Evolutionary conservation across 2,329 filamentous ascomycete species (phyloP).

Genomic region (Cyphellophora attinorum): DNA sequence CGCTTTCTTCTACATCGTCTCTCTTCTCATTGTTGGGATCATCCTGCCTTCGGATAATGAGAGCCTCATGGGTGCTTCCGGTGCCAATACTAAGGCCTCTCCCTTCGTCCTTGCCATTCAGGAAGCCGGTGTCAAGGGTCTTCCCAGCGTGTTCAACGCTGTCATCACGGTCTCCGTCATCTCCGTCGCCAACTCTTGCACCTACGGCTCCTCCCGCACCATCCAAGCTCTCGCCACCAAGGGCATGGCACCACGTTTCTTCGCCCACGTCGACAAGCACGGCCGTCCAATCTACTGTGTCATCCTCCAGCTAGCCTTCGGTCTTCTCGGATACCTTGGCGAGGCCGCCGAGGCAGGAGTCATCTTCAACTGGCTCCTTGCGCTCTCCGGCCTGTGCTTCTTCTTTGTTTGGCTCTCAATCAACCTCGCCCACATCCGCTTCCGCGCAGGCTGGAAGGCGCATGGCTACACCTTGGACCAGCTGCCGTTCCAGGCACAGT

Average conservation of each 20-base stretch:
- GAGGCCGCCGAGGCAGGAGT: constrained; percentile 36
- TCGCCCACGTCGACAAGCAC: constrained; percentile 72
- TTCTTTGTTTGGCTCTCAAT: constrained; percentile 59
- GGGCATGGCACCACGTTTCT: constrained; percentile 64
- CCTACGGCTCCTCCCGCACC: constrained; percentile 85
- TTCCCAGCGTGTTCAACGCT: constrained; percentile 84
- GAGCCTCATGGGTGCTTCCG: constrained; percentile 51
- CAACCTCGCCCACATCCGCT: constrained; percentile 64
- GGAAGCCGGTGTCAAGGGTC: constrained; percentile 67
- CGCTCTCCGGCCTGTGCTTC: constrained; percentile 62
- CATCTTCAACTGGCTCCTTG: constrained; percentile 71
- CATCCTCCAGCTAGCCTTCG: constrained; percentile 53
- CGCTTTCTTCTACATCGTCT: constrained; percentile 77
- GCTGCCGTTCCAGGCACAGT: constrained; percentile 70
- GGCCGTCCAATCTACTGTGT: constrained; percentile 73
- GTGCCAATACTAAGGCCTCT: constrained; percentile 62
- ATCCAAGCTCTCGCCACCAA: constrained; percentile 83
- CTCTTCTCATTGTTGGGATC: constrained; percentile 70
- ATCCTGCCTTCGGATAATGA: constrained; percentile 59
- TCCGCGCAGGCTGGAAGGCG: constrained; percentile 68
- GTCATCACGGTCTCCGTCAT: constrained; percentile 86
- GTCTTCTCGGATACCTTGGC: constrained; percentile 68
- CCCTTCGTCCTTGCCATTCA: constrained; percentile 91
- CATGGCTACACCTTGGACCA: constrained; percentile 62
- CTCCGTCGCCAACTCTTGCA: constrained; percentile 82